Percentiles rank a stretch among this genome's conserved stretches.
Conservation (phyloP, 345 rosid genomes). For the Populus davidiana region DNA sequence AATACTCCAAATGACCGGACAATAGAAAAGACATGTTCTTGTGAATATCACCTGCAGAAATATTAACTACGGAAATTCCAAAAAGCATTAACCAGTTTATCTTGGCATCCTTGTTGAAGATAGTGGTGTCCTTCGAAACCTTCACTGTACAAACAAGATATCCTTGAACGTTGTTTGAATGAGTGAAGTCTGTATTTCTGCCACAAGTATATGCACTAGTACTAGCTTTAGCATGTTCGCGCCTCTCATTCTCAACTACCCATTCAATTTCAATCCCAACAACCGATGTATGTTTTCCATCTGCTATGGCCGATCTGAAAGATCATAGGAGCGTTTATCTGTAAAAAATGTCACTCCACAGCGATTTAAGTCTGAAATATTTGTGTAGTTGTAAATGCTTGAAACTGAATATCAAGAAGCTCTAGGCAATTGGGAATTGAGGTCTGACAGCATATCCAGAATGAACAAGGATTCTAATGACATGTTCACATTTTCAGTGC, state of each 20-base stretch:
- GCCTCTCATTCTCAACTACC: background rate
- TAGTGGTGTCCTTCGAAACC: constrained; percentile 27
- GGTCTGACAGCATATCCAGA: constrained; percentile 28
- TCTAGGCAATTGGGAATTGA: constrained; percentile 13
- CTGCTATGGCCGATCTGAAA: background rate
- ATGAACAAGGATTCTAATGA: constrained; percentile 7
- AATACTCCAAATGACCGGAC: no score
- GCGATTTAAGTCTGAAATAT: constrained; percentile 1
- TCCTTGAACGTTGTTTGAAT: background rate
- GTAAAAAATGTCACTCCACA: constrained; percentile 19
- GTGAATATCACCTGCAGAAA: background rate
- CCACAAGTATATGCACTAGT: constrained; percentile 6
- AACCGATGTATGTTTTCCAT: background rate
- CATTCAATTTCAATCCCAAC: constrained; percentile 13
- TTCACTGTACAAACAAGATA: constrained; percentile 1
- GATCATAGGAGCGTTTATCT: background rate
- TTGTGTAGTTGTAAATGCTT: background rate
- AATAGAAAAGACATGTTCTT: background rate
- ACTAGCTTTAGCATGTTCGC: background rate
- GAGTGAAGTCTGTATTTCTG: background rate
- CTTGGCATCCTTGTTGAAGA: constrained; percentile 13
- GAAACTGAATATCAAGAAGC: background rate
- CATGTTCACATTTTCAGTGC: background rate
- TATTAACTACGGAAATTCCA: background rate
- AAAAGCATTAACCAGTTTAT: background rate